Base-by-base conservation (phyloP, 2,329 filamentous ascomycete species). In the Dothideomycetidae sp. region DNA sequence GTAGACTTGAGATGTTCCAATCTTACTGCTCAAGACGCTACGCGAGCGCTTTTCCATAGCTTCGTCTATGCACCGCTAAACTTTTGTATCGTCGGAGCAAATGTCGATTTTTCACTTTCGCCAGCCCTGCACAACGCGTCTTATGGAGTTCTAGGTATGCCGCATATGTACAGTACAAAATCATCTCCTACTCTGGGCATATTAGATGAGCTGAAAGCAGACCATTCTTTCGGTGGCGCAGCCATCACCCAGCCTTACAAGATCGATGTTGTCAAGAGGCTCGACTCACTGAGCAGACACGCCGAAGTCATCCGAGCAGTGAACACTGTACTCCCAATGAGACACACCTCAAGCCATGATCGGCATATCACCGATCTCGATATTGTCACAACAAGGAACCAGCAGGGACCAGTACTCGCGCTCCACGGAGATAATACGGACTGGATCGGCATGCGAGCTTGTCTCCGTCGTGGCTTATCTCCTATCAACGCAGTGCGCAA, bases 361-460 rank as follows among this genome's bases (percentile, higher is more conserved):
- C 17, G 12, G 4, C 13, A 31, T 11, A 31, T 38, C 17, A 63
- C 68, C 18, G 70, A 71, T 17, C 40, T 58, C 3, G 65, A 66
- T 1, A 56, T 73, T n/a, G 61, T 66, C 31, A 60, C 65, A 18
- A 66, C 75, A 31, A 67, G 75, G 41, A 77, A 77, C 44, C 67
- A 73, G 30, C 67, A 75, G 1, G 79, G 80, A 0, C 70, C 74
- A 0, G 71, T 83, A 5, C 70, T 71, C 43, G 78, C 75, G 0
- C 62, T 85, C 0, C 81, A 83, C 44, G 81, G 80, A 1, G 79
- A 85, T 41, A 86, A 86, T 42, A 85, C 80, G 0, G 81, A 86
- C 53, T 86, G 81, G 76, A 78, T 84, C 21, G 81, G 81, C 4
- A 81, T 86, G 29, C 65, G 77, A 37, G 78, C 77, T 3, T 84